Evolutionary conservation across 2,329 filamentous ascomycete species (phyloP), one percentile per base, ranked within the genome.

Genomic region (Neopestalotiopsis sp.): DNA sequence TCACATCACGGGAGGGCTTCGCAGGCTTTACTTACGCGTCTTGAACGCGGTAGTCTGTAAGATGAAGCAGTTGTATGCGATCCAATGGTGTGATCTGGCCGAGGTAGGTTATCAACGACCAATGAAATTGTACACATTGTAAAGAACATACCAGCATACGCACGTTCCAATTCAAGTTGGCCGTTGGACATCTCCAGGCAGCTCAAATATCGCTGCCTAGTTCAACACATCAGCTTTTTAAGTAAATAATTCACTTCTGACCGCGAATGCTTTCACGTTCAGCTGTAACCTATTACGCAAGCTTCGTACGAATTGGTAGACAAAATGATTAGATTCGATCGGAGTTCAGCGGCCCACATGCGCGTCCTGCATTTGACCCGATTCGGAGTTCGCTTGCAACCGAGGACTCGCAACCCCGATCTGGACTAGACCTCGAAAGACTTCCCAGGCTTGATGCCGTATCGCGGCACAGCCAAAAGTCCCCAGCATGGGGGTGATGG

Each of bases 371-470:
- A n/a, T 10, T 24, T 52, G 45, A n/a, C 45, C 45, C 45, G 20
- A 52, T 52, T 52, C 45, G 45, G 45, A 52, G 45, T 52, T 62
- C 59, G 59, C 59, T 62, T 62, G 30, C 59, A 40, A 34, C 59
- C 32, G 59, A 62, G 28, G 34, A 52, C 45, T 20, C n/a, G 20
- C 17, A 52, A 52, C 45, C 45, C 45, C 14, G 17, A 52, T 52
- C 45, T 52, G 45, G 45, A 20, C 45, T 52, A 52, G 45, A 9
- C 45, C 10, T n/a, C 45, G 7, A n/a, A n/a, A 24, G 45, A 20
- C n/a, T 20, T 20, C n/a, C 17, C n/a, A 28, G 20, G 28, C n/a
- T 62, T 13, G 34, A 62, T 62, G 59, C 34, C 59, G 59, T 30
- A 17, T n/a, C 40, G 34, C 59, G 59, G 59, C 59, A 40, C 59